Evolutionary conservation across 164 flowering plant genomes (phyloP).

Genomic region (Buxus sempervirens): DNA sequence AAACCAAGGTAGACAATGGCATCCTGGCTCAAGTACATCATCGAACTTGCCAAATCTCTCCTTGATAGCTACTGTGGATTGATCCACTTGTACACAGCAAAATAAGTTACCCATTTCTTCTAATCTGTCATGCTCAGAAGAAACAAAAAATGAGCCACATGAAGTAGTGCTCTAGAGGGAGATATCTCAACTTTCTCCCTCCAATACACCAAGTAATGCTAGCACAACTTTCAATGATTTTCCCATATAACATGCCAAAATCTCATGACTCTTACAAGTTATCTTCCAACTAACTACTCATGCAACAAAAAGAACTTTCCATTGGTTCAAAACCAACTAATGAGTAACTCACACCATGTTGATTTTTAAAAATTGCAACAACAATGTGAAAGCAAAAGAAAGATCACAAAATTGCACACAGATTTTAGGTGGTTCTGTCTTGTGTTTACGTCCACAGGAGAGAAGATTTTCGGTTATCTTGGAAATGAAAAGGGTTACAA

Average conservation of each 20-base stretch:
- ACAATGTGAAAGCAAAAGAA: no score
- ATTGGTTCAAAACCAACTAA: no score
- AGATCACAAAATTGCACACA: no score
- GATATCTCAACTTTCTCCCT: background rate
- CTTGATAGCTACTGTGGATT: slow-evolving; percentile 59
- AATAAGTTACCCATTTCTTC: slow-evolving; percentile 48
- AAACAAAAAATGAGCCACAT: background rate
- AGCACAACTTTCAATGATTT: background rate
- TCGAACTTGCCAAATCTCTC: slow-evolving; percentile 63
- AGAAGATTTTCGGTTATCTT: no score
- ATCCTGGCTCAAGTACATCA: slow-evolving; percentile 71
- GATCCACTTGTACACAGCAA: slow-evolving; percentile 60
- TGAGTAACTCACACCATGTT: no score
- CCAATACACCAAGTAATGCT: background rate
- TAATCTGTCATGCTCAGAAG: background rate
- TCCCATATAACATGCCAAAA: background rate
- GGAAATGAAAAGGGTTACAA: no score
- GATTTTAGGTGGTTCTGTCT: no score
- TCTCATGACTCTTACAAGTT: background rate
- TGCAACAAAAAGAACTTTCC: background rate
- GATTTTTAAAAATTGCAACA: no score
- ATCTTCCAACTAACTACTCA: background rate
- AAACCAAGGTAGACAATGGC: slow-evolving; percentile 72
- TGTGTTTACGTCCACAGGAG: no score
- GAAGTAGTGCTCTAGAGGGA: background rate